Conservation (phyloP, 352 stramenopile genomes). For the Globisporangium alternatum region DNA sequence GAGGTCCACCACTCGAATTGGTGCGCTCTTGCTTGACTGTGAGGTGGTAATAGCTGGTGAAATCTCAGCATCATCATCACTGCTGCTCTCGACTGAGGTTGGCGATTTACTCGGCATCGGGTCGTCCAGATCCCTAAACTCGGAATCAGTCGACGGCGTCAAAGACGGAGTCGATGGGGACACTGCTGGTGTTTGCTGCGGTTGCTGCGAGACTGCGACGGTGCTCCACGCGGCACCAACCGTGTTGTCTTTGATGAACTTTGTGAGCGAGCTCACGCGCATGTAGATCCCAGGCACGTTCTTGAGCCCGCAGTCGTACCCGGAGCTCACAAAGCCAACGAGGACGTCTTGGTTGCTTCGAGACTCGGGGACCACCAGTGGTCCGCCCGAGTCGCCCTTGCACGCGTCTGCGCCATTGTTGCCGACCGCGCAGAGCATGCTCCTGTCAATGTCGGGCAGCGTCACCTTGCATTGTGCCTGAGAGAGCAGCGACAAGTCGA, state of each 20-base stretch:
- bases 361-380: conserved; percentile 22
- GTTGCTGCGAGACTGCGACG: background rate
- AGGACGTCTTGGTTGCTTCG: conserved; percentile 15
- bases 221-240: conserved; percentile 9
- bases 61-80: no score
- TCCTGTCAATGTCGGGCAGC: conserved; percentile 27
- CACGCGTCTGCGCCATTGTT: conserved; percentile 26
- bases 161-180: background rate
- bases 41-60: background rate
- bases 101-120: background rate
- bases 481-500: conserved; percentile 25
- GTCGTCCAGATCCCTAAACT: conserved; percentile 6
- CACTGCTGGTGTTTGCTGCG: background rate
- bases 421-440: conserved; percentile 28
- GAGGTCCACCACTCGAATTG: conserved; percentile 5
- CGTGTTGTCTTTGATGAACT: conserved; percentile 32
- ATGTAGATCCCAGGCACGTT: conserved; percentile 37
- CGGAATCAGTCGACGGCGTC: background rate
- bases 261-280: conserved; percentile 22
- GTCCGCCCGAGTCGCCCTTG: conserved; percentile 36
- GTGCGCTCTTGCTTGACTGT: background rate
- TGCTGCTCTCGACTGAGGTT: background rate
- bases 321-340: conserved; percentile 33
- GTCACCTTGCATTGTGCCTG: conserved; percentile 14
- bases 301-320: conserved; percentile 32